Base-by-base conservation (phyloP, 805 yeast species). In the Metschnikowia vanudenii region DNA sequence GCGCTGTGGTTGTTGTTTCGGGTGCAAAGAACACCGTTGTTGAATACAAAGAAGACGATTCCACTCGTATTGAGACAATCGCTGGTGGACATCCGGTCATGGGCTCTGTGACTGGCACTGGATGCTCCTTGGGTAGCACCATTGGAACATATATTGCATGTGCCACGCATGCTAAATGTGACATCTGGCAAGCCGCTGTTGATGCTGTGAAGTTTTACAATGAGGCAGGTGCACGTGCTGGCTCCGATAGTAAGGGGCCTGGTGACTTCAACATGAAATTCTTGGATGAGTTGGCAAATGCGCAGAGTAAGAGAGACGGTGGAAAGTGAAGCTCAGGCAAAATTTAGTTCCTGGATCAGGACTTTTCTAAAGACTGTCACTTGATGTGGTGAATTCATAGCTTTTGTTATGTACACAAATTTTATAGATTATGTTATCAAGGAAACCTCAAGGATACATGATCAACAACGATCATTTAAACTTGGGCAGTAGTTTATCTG, bases 71-170 rank as follows among this genome's bases (percentile, higher is more conserved):
- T 24, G 60, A 54, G 1, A 37, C 32, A 16, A 59, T 82, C 4
- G 47, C 56, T 8, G 92, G 91, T 5, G 89, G 94, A 1, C 75
- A 79, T 53, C 64, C 65, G 17, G 54, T 81, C 14, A 82, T 88
- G 85, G 83, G 84, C 0, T 61, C 68, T 10, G 77, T 88, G 4
- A 88, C 96, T 0, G 96, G 95, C 0, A 72, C 90, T 2, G 96
- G 96, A 0, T 89, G 96, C 52, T 79, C 92, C 0, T 65, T 89
- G 32, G 96, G 96, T 1, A 81, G 90, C 37, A 75, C 80, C 0
- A 79, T 88, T 43, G 82, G 86, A 0, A 70, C 86, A 1, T 75
- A 69, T 48, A 61, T 81, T 2, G 77, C 80, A 2, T 56, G 63
- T 43, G 64, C 72, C 0, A 32, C 46, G 13, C 37, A 30, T 3